Percentiles rank a stretch among this genome's conserved stretches.
phyloP scores from a whole-genome alignment of 108 stramenopile species.

The Ochromonas danica region DNA sequence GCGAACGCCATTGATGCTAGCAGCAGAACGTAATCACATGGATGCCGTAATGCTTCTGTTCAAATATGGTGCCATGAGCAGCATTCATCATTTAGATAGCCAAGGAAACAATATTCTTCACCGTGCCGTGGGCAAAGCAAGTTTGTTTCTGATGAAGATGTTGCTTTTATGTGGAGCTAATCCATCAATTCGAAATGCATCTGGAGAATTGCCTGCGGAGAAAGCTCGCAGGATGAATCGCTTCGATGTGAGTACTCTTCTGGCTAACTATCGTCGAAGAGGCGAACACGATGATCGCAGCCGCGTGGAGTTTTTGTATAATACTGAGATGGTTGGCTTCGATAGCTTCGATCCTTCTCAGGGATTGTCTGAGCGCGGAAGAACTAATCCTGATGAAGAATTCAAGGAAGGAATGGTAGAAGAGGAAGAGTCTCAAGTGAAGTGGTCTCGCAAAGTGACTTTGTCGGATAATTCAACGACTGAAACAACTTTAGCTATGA shows the following conservation, averaged over 20 bases:
- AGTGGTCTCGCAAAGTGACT: too few relatives aligned
- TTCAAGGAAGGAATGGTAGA: too few relatives aligned
- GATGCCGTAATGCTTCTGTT: background rate
- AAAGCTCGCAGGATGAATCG: background rate
- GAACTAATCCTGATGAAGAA: too few relatives aligned
- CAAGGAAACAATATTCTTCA: background rate
- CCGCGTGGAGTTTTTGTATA: background rate
- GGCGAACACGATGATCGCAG: background rate
- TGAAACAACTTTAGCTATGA: too few relatives aligned
- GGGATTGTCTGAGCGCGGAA: too few relatives aligned
- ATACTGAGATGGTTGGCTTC: too few relatives aligned
- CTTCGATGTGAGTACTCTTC: background rate
- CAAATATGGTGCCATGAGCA: background rate
- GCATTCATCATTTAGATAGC: background rate
- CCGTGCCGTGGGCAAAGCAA: background rate
- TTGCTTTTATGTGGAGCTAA: background rate
- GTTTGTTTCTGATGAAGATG: background rate
- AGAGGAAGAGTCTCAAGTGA: too few relatives aligned
- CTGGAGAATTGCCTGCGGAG: background rate
- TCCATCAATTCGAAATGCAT: background rate
- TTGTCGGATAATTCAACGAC: too few relatives aligned
- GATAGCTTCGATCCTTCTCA: too few relatives aligned
- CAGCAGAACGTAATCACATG: background rate
- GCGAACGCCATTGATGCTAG: background rate
- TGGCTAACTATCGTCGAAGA: background rate